Base-by-base conservation (phyloP, 306 rosid species). In the Quercus dentata region DNA sequence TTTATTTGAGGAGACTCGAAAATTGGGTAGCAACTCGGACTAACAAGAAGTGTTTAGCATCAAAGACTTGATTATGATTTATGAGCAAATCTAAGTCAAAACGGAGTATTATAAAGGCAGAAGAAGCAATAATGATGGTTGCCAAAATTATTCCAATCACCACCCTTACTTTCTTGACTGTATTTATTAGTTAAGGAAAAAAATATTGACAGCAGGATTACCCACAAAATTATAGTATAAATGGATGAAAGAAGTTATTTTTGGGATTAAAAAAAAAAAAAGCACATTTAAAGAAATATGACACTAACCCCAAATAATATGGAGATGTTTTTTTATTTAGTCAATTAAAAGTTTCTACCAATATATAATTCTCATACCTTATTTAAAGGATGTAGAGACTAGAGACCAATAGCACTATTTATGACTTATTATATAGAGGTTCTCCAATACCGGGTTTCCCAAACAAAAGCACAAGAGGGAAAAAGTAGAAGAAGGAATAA, bases 251-350 rank as follows among this genome's bases (percentile, higher is more conserved):
- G 55, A 30, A 54, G 21, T 28, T 17, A 9, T 17, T 77, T 57
- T 2, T 5, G 61, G 6, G 61, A 56, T 58, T 21, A 21, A 1
- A 1, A 4, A 6, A 12, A 35, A 72, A 30, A 35, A 15, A 72
- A 30, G 18, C 64, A 55, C 25, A 55, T 5, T 15, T 28, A 19
- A 56, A 56, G 70, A 46, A 27, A 17, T 25, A 13, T 31, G 15
- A 35, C n/a, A 2, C 31, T 33, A 76, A 62, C 62, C 81, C 65
- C 68, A 64, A 65, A n/a, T 56, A 73, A 19, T 77, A 7, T 49
- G 64, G 75, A 33, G 70, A 57, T 65, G 52, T 65, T 57, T 56
- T 74, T 74, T 27, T 52, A 67, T 73, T 61, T 38, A 55, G 75
- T 41, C 70, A 19, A 56, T 72, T 73, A 30, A 73, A 56, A 12